Base-by-base conservation (phyloP, 176 grass and related monocot genomes). In the Alloteropsis semialata region DNA sequence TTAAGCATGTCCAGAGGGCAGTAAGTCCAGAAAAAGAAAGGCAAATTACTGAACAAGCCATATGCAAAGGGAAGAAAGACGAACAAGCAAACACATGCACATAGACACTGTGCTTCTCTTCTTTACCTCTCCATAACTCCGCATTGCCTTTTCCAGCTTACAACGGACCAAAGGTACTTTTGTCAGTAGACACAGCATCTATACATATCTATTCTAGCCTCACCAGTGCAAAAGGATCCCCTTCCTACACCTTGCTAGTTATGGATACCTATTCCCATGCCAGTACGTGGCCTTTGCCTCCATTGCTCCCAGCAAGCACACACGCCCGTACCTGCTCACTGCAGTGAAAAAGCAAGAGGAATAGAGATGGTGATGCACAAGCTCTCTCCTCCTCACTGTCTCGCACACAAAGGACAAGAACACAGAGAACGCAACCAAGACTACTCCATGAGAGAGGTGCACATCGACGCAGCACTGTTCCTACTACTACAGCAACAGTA, bases 121-220 rank as follows among this genome's bases (percentile, higher is more conserved):
- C 77, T 75, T 79, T 36, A 60, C 74, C 49, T 61, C 75, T 69
- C 33, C 74, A 79, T 83, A 83, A 87, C 68, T 75, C 25, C 34
- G 28, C 74, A 79, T 61, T 69, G 59, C 78, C 65, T 87, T 90
- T 87, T 90, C 51, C 60, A 87, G 84, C 84, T 75, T 87, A 87
- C 68, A 84, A 83, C 51, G 80, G 49, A 83, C 88, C 84, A 75
- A 87, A 83, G 66, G 84, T 87, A 87, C 88, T 87, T 79, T 87
- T 66, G 42, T 69, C 71, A 84, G 69, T 54, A 74, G 60, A 70
- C 84, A 83, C 82, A 82, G 29, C 90, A 72, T 84, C 86, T 81
- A 85, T 78, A 90, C 76, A 90, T 90, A 86, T 90, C 83, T 78
- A 86, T 77, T 82, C 73, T 66, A 33, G 74, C 48, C 30, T 78